phyloP scores from a whole-genome alignment of 345 rosid species.

The Sapria himalayana region DNA sequence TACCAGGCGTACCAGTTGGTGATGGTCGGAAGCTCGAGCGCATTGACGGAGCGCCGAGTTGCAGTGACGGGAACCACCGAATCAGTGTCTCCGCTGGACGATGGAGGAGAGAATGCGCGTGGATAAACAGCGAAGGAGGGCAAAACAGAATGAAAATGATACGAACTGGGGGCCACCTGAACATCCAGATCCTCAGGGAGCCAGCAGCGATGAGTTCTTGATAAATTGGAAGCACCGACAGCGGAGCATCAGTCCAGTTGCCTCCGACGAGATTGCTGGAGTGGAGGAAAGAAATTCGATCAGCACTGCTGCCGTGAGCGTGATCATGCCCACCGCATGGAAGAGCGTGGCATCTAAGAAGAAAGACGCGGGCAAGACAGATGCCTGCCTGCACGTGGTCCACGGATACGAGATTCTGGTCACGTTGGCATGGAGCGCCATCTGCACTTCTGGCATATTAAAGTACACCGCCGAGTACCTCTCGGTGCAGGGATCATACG shows the following conservation, averaged over 20 bases:
- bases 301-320: not conserved
- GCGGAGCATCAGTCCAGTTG: constrained; percentile 73
- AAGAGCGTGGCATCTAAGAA: not conserved
- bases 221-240: constrained; percentile 88
- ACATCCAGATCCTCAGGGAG: constrained; percentile 71
- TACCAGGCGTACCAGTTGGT: constrained; percentile 85
- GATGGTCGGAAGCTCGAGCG: constrained; percentile 42
- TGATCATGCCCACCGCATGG: no score
- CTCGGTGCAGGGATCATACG: constrained; percentile 92
- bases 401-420: constrained; percentile 55
- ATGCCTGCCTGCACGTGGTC: constrained; percentile 60
- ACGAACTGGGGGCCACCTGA: constrained; percentile 25
- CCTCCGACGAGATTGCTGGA: constrained; percentile 50
- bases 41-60: constrained; percentile 69
- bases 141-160: not conserved
- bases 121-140: not conserved
- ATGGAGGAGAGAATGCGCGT: not conserved
- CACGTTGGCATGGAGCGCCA: constrained; percentile 79
- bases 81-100: constrained; percentile 81
- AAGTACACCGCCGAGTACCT: constrained; percentile 59
- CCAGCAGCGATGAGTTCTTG: constrained; percentile 69
- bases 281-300: constrained; percentile 5
- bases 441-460: constrained; percentile 76
- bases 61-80: constrained; percentile 75
- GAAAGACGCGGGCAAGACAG: not conserved